Base-by-base conservation (phyloP, 1,284 basidiomycete species). In the Ganoderma boninense region DNA sequence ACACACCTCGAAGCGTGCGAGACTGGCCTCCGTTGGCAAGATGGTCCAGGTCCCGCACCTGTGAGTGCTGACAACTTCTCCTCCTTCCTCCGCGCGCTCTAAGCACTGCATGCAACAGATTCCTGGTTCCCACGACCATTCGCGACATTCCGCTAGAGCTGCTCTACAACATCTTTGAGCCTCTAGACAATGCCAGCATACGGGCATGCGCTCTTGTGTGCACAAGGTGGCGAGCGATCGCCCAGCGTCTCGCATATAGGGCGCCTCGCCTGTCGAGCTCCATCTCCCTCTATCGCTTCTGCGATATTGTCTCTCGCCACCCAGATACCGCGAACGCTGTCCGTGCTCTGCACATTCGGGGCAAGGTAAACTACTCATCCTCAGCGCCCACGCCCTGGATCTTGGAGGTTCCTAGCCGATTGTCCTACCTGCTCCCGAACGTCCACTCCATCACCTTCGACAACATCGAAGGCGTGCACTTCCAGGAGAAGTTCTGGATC, bases 361-460 rank as follows among this genome's bases (percentile, higher is more conserved):
- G 69, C 35, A 64, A 66, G n/a, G 26, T 43, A 44, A n/a, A 66
- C 56, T 66, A 66, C 44, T 64, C 65, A 1, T 66, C 61, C 16
- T 10, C 29, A 14, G 1, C 1, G 11, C 29, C 59, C 20, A 70
- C 69, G 20, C 26, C 44, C 6, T 70, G 69, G 69, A 57, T 70
- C 23, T 20, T 61, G 29, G 40, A 43, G 20, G 63, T 59, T 4
- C 66, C 63, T 7, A 13, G 4, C n/a, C 40, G 23, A 4, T 59
- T 70, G 32, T 46, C n/a, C 2, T 20, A n/a, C 23, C 16, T 67
- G 40, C 29, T 67, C 8, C 66, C 69, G 4, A 44, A 62, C 11
- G 40, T 70, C n/a, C 66, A 49, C n/a, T 16, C 63, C n/a, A 57
- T 70, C 40, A 57, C 23, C 32, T 52, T 70, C 42, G 62, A 67